Evolutionary conservation across 306 rosid species (phyloP), one percentile per base, ranked within the genome.

Genomic region (Glycine soja): DNA sequence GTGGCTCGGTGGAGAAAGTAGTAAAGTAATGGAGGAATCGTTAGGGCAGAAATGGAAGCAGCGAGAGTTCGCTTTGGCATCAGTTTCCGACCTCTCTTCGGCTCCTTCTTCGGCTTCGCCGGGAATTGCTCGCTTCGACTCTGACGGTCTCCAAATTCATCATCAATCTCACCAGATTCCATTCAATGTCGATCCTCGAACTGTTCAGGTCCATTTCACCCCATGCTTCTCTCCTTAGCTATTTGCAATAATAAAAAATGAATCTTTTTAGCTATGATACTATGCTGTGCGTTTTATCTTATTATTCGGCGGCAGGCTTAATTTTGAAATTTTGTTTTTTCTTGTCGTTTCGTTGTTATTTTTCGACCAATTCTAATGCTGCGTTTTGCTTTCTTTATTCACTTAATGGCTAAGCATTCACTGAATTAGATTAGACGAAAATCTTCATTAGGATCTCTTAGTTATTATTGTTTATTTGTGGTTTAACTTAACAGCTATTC

Each of bases 11-110:
- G 24, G 6, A 36, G 70, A 36, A 64, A 24, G 72, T 24, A 24
- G 30, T 24, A 63, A 4, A 38, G 43, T 57, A 73, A 92, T 95
- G 99, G 98, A 84, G 88, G 87, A 74, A 69, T 82, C 85, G 4
- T 69, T 19, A 5, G 94, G 43, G 85, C 80, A 87, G 78, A 83
- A 86, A 40, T 69, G 72, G 54, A 82, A 88, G 68, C 82, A 46
- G 45, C 81, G 84, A n/a, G 96, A 90, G 86, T 90, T 91, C 75
- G 18, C 83, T 85, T 65, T 95, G 73, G 90, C 86, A 16, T 90
- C 96, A 32, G 75, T 93, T 50, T 74, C 98, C 12, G 90, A 89
- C 85, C 92, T 95, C 47, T 86, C 91, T 57, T 77, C 87, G 4
- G 38, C 2, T 53, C 15, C 74, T 62, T 36, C 92, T 40, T 80